Evolutionary conservation across 768 basidiomycete species (phyloP).

Genomic region (Pulveroboletus sp.): DNA sequence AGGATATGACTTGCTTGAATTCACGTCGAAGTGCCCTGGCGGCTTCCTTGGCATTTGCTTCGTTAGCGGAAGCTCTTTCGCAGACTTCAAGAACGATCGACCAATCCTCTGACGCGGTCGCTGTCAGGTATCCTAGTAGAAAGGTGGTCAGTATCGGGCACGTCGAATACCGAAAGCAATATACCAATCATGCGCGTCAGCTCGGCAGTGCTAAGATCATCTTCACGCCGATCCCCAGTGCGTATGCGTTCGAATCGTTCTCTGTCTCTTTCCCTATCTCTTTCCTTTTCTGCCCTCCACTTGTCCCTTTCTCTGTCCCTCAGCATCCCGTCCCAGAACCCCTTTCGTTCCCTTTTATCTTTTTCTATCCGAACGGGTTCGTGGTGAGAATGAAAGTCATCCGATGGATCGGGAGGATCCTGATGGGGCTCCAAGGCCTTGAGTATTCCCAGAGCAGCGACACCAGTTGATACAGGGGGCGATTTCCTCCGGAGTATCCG

Average conservation of each 20-base stretch:
- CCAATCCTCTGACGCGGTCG: constrained; percentile 81
- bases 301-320: constrained; percentile 34
- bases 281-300: constrained; percentile 27
- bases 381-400: constrained; percentile 28
- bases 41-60: constrained; percentile 77
- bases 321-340: constrained; percentile 47
- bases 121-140: constrained; percentile 62
- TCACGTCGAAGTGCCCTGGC: constrained; percentile 76
- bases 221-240: constrained; percentile 30
- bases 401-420: constrained; percentile 22
- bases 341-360: constrained; percentile 49
- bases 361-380: constrained; percentile 29
- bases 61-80: constrained; percentile 70
- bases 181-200: constrained; percentile 70
- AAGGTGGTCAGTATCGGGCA: neutral
- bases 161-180: constrained; percentile 3
- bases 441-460: constrained; percentile 14
- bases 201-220: constrained; percentile 47
- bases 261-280: constrained; percentile 41
- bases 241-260: constrained; percentile 29
- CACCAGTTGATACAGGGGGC: constrained; percentile 27
- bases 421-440: constrained; percentile 56
- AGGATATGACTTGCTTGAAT: constrained; percentile 58
- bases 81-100: constrained; percentile 78
- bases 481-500: constrained; percentile 28